Base-by-base conservation (phyloP, 192 early-diverging fungal genomes). In the Linnemannia hyalina region DNA sequence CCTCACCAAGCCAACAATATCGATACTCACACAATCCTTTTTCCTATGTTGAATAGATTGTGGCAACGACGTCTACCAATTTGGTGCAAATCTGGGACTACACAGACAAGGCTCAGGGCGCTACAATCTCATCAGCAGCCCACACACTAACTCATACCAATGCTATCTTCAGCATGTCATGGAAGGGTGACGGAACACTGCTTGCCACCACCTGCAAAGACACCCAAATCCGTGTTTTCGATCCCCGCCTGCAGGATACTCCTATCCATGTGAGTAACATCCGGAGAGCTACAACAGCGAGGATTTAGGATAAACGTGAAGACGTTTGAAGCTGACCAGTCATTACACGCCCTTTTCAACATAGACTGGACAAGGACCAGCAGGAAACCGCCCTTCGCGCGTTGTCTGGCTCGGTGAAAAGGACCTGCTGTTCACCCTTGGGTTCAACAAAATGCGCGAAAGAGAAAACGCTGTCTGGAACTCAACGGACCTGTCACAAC, bases 391-490 rank as follows among this genome's bases (percentile, higher is more conserved):
- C 60, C 85, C 92, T 16, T 93, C 93, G 4, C 92, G 91, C 65
- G 90, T 92, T 23, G 74, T 95, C 15, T 96, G 95, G 95, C 74
- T 97, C 0, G 94, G 93, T 36, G 92, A 94, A 63, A 91, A 88
- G 69, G 89, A 93, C 40, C 76, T 89, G n/a, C 60, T 97, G 35
- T 78, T 96, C 41, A 93, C 96, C 0, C 93, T 95, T 9, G 97
- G 97, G 10, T 94, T 94, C 80, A 92, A 93, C 75, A 93, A 91
- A 81, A 91, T 91, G 85, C 91, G 94, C 29, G 92, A 92, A 70
- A 83, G 92, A 41, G 94, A 97, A 83, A 91, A 90, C 13, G 93
- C 93, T 23, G 49, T 98, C 23, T 98, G 96, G 96, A 96, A 96
- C 80, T 83, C 90, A 4, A 90, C 95, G 41, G 90, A 93, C 32